These are phyloP conservation scores for Yamadazyma taylorii DNA, from an alignment of 1,139 yeast genomes.

Conservation along the genomic window DNA sequence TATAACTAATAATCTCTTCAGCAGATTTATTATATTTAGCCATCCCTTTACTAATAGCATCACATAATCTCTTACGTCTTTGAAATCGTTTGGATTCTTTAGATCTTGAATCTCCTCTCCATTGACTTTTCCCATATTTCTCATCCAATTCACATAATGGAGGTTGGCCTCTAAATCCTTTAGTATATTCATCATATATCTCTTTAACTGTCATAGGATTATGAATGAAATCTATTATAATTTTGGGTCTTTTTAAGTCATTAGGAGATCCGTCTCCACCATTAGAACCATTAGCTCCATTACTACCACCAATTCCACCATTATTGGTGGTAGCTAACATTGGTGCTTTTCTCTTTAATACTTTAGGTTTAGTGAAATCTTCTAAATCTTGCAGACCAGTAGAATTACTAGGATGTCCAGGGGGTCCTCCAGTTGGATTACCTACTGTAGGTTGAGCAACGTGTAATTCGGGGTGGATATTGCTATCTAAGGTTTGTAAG, in stretches of 20 bases:
- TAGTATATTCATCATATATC: constrained; percentile 47
- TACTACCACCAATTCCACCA: neutral
- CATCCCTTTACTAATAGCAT: constrained; percentile 46
- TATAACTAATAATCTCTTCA: constrained; percentile 44
- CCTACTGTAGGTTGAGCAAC: constrained; percentile 7
- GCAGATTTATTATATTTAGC: constrained; percentile 41
- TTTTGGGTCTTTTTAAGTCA: constrained; percentile 33
- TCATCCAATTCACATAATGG: constrained; percentile 47
- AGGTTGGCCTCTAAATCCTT: constrained; percentile 48
- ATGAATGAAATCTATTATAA: constrained; percentile 41
- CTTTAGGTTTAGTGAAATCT: constrained; percentile 17
- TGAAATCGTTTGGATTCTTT: constrained; percentile 48
- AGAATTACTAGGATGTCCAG: no score
- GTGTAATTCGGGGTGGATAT: constrained; percentile 18
- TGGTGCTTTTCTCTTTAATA: constrained; percentile 14
- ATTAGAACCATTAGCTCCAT: no score
- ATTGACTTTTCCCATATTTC: constrained; percentile 45
- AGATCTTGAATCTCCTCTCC: constrained; percentile 52
- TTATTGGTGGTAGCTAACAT: constrained; percentile 3
- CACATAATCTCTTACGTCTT: constrained; percentile 46
- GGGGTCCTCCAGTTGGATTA: constrained; percentile 22
- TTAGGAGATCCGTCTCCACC: constrained; percentile 2
- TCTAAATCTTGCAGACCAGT: constrained; percentile 13
- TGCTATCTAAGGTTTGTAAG: constrained; percentile 14
- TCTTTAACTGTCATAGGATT: constrained; percentile 49